These are phyloP conservation scores for Ustilago crameri DNA, from an alignment of 1,284 basidiomycete species.

Conservation along the genomic window DNA sequence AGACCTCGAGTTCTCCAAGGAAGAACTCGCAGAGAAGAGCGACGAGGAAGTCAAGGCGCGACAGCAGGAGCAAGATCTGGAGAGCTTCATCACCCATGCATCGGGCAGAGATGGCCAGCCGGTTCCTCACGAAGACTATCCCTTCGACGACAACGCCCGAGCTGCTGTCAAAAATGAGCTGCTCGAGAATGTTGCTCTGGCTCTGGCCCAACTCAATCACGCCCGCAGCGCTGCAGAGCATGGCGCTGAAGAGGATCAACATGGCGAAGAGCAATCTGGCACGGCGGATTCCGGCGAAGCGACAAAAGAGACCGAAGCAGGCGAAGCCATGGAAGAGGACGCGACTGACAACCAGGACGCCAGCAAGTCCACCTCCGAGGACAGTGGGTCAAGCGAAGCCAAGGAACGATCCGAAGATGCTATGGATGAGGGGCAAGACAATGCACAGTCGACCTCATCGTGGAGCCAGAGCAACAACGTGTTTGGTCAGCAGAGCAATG, in stretches of 20 bases:
- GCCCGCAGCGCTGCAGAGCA: constrained; percentile 16
- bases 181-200: constrained; percentile 64
- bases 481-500: constrained; percentile 42
- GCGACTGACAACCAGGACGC: constrained; percentile 7
- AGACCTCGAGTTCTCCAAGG: constrained; percentile 36
- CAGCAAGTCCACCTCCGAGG: background rate
- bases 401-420: constrained; percentile 8
- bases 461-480: constrained; percentile 40
- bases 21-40: constrained; percentile 33
- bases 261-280: background rate
- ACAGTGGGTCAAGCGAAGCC: constrained; percentile 1
- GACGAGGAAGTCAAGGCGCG: constrained; percentile 18
- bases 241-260: background rate
- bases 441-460: constrained; percentile 5
- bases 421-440: constrained; percentile 31
- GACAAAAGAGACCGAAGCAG: background rate
- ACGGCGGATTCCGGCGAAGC: background rate
- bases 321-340: constrained; percentile 41
- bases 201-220: constrained; percentile 53
- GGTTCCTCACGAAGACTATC: constrained; percentile 59
- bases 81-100: constrained; percentile 56
- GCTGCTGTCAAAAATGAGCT: constrained; percentile 58
- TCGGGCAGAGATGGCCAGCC: constrained; percentile 61
- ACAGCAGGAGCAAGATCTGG: constrained; percentile 32
- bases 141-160: constrained; percentile 53